These are phyloP conservation scores for Mortierella sp. DNA, from an alignment of 371 early-diverging fungal genomes.

Conservation along the genomic window DNA sequence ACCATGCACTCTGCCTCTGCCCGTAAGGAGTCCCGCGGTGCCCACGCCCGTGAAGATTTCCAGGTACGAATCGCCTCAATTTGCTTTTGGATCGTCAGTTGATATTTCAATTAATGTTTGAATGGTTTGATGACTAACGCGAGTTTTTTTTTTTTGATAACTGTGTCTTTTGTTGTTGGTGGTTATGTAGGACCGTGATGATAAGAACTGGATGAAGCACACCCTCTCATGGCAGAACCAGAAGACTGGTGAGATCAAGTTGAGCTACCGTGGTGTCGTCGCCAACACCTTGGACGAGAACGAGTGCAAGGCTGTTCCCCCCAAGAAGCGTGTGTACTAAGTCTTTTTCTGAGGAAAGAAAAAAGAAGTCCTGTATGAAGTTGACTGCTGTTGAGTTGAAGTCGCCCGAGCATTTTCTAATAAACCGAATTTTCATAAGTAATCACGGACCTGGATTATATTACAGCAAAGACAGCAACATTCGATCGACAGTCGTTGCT, in stretches of 20 bases:
- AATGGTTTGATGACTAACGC: not conserved
- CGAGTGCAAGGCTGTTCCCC: slow-evolving; percentile 95
- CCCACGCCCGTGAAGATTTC: slow-evolving; percentile 97
- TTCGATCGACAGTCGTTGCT: too few relatives aligned
- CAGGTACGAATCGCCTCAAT: too few relatives aligned
- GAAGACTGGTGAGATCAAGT: slow-evolving; percentile 80
- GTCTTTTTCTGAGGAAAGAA: too few relatives aligned
- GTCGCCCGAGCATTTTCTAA: not conserved
- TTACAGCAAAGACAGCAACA: not conserved
- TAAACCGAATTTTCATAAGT: not conserved
- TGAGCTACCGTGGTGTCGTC: slow-evolving; percentile 89
- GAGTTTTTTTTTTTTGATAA: not conserved
- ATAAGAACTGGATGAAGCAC: slow-evolving; percentile 98
- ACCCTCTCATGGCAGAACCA: slow-evolving; percentile 95
- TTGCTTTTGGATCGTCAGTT: not conserved
- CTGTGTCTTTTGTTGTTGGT: not conserved
- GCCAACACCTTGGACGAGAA: slow-evolving; percentile 89
- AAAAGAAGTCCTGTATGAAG: too few relatives aligned
- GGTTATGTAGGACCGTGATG: slow-evolving; percentile 79
- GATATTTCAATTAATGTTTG: not conserved
- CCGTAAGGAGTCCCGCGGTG: slow-evolving; percentile 98
- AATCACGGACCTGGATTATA: not conserved
- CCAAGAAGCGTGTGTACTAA: slow-evolving; percentile 95
- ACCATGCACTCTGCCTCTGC: slow-evolving; percentile 97
- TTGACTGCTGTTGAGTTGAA: not conserved